A percentile compares a stretch with the other conserved stretches of the same genome.
Conservation (phyloP, 495 filamentous ascomycete species). For the Opeltia flavorubescens region DNA sequence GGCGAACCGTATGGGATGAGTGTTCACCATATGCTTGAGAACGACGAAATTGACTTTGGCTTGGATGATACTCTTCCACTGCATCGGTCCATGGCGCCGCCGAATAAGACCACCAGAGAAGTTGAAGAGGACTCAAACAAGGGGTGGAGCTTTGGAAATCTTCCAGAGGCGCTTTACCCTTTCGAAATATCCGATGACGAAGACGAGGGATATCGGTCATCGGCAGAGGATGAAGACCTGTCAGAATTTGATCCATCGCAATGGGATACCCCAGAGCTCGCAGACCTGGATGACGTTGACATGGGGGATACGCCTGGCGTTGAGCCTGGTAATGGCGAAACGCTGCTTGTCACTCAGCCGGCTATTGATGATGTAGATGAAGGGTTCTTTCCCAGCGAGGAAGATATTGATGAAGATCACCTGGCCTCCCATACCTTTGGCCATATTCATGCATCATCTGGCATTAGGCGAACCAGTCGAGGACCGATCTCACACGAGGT, state of each 20-base stretch:
- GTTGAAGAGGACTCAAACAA: conserved; percentile 19
- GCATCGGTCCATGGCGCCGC: conserved; percentile 6
- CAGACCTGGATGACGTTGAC: conserved; percentile 47
- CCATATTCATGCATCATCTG: conserved; percentile 76
- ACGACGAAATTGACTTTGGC: conserved; percentile 32
- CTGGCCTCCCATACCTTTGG: conserved; percentile 64
- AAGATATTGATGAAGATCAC: conserved; percentile 58
- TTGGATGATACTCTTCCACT: conserved; percentile 3
- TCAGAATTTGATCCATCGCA: conserved; percentile 20
- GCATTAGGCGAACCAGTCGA: conserved; percentile 55
- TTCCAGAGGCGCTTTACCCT: conserved; percentile 24
- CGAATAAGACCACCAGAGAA: conserved; percentile 8
- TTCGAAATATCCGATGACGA: conserved; percentile 37
- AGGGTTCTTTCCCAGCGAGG: conserved; percentile 53
- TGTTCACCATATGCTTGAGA: conserved; percentile 90
- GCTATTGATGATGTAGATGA: conserved; percentile 75
- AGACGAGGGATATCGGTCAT: conserved; percentile 7
- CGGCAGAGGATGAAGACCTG: conserved; percentile 7
- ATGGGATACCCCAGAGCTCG: conserved; percentile 29
- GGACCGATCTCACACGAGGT: conserved; percentile 72
- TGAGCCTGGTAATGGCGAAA: conserved; percentile 55
- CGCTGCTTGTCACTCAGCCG: conserved; percentile 66
- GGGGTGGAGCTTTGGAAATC: conserved; percentile 22
- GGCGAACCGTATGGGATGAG: conserved; percentile 78
- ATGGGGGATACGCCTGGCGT: conserved; percentile 78